Percentiles rank a stretch among this genome's conserved stretches.
Conservation (phyloP, 2,329 filamentous ascomycete species). For the Iodosphaeria phyllophila region DNA sequence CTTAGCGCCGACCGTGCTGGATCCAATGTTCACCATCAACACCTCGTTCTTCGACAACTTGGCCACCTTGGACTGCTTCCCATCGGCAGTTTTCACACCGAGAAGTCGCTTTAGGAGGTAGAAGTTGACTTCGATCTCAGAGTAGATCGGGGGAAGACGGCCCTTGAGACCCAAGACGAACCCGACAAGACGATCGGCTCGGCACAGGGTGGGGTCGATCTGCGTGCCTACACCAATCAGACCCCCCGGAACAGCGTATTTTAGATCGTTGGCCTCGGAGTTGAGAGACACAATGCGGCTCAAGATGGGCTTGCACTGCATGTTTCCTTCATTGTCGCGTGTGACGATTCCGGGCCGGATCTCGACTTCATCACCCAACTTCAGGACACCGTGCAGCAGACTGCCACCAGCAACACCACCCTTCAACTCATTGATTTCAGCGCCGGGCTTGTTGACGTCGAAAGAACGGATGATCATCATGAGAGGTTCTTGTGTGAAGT, state of each 20-base stretch:
- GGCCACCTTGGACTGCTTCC: constrained; percentile 98
- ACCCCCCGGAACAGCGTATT: constrained; percentile 94
- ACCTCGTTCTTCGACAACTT: constrained; percentile 98
- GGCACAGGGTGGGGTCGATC: constrained; percentile 93
- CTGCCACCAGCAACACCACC: constrained; percentile 95
- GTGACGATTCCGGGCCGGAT: constrained; percentile 97
- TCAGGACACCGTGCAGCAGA: constrained; percentile 91
- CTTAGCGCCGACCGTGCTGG: constrained; percentile 92
- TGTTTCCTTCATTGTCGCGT: constrained; percentile 80
- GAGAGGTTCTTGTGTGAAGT: constrained; percentile 82
- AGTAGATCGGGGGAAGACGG: constrained; percentile 89
- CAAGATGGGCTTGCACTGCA: constrained; percentile 95
- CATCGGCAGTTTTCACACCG: constrained; percentile 93
- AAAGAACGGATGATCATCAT: constrained; percentile 99
- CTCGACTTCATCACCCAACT: constrained; percentile 95
- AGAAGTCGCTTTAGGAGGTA: constrained; percentile 87
- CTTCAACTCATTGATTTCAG: constrained; percentile 95
- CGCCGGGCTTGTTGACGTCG: constrained; percentile 98
- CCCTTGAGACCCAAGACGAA: constrained; percentile 94
- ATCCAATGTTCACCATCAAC: constrained; percentile 99
- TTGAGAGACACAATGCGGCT: constrained; percentile 88
- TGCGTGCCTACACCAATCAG: constrained; percentile 96
- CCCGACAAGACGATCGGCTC: constrained; percentile 95
- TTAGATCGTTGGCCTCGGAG: constrained; percentile 94
- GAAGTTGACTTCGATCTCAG: constrained; percentile 97